Evolutionary conservation across 2,329 filamentous ascomycete genomes (phyloP).

Genomic region (Aspergillus fijiensis): DNA sequence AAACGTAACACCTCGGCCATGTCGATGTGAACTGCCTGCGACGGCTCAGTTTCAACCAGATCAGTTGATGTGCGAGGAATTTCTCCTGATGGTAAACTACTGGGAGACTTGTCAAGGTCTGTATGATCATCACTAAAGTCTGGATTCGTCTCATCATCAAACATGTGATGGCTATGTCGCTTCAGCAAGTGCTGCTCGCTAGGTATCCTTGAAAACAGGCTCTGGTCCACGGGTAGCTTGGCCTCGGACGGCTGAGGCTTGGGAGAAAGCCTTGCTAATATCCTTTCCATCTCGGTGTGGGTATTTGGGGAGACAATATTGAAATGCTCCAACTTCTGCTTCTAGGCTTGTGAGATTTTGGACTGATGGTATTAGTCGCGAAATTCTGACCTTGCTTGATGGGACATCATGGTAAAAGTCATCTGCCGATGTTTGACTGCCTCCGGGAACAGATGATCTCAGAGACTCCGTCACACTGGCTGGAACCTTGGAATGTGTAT

Average conservation of each 20-base stretch:
- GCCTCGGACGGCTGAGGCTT: conserved; percentile 27
- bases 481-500: conserved; percentile 26
- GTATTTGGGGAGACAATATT: conserved; percentile 29
- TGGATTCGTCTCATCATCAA: conserved; percentile 28
- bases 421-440: conserved; percentile 26
- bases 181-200: conserved; percentile 65
- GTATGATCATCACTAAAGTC: conserved; percentile 11
- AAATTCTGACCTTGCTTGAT: conserved; percentile 40
- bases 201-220: conserved; percentile 67
- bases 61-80: conserved; percentile 12
- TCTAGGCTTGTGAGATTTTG: conserved; percentile 41
- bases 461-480: conserved; percentile 32
- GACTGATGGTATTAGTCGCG: not conserved
- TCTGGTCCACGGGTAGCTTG: conserved; percentile 21
- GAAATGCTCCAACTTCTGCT: conserved; percentile 48
- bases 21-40: conserved; percentile 29
- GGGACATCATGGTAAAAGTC: conserved; percentile 24
- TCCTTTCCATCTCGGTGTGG: conserved; percentile 63
- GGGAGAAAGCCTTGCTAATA: conserved; percentile 44
- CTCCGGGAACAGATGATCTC: conserved; percentile 37
- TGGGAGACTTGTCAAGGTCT: conserved; percentile 24
- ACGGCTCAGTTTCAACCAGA: conserved; percentile 12
- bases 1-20: conserved; percentile 55
- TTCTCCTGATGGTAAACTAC: conserved; percentile 18
- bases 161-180: conserved; percentile 56